These are phyloP conservation scores for Puya raimondii DNA, from an alignment of 176 grass and related monocot genomes.

Conservation along the genomic window DNA sequence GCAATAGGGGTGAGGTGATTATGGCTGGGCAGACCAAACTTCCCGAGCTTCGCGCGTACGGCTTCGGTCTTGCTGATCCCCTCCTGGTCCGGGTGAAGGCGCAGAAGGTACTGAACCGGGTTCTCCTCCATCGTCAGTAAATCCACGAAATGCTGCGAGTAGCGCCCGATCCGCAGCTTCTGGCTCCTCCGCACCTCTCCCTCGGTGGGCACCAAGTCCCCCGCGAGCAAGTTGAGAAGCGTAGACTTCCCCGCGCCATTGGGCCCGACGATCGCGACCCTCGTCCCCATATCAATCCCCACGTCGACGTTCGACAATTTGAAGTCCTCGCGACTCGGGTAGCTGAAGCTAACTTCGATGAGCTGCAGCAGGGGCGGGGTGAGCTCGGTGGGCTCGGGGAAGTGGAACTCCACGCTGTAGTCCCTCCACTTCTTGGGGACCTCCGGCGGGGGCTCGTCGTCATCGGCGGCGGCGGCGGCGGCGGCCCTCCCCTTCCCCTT, in stretches of 20 bases:
- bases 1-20: conserved; percentile 96
- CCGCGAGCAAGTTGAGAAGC: conserved; percentile 87
- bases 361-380: conserved; percentile 92
- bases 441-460: conserved; percentile 45
- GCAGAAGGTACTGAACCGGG: conserved; percentile 80
- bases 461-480: conserved; percentile 46
- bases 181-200: conserved; percentile 82
- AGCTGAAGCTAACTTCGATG: conserved; percentile 79
- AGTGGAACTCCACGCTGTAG: conserved; percentile 91
- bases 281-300: conserved; percentile 95
- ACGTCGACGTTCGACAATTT: conserved; percentile 80
- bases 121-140: conserved; percentile 95
- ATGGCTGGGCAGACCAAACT: conserved; percentile 91
- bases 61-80: conserved; percentile 87
- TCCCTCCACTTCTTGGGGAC: conserved; percentile 83
- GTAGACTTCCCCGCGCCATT: conserved; percentile 97
- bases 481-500: conserved; percentile 70
- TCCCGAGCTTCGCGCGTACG: conserved; percentile 87
- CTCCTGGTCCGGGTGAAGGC: conserved; percentile 89
- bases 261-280: conserved; percentile 89
- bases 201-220: conserved; percentile 68
- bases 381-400: conserved; percentile 89
- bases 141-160: conserved; percentile 97
- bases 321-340: conserved; percentile 70
- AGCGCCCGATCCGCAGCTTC: conserved; percentile 83